Percentiles rank a stretch among this genome's conserved stretches.
Evolutionary conservation across 352 stramenopile genomes (phyloP).

Genomic region (Blastocystis sp.): DNA sequence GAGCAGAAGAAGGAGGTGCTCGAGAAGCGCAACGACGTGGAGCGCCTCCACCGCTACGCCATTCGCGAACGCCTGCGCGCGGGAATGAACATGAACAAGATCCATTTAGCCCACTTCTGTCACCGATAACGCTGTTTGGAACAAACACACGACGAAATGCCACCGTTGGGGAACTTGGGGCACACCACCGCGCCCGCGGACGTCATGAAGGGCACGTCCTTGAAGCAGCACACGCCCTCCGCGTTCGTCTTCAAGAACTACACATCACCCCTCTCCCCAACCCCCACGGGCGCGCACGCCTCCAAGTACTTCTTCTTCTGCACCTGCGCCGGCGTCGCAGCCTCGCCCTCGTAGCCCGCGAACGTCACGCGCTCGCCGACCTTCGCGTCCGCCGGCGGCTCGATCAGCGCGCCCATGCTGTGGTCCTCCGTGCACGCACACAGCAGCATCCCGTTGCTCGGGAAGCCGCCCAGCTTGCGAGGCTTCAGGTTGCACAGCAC

Average conservation of each 20-base stretch:
- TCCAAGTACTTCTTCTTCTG: slow-evolving; percentile 75
- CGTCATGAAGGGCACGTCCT: slow-evolving; percentile 69
- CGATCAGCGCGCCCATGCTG: slow-evolving; percentile 81
- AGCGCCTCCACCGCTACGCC: slow-evolving; percentile 56
- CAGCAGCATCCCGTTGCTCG: slow-evolving; percentile 89
- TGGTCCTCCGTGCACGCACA: slow-evolving; percentile 81
- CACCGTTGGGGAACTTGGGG: slow-evolving; percentile 53
- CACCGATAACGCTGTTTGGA: slow-evolving; percentile 68
- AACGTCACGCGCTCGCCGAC: slow-evolving; percentile 76
- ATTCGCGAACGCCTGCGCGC: slow-evolving; percentile 49
- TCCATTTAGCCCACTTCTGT: slow-evolving; percentile 70
- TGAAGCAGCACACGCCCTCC: slow-evolving; percentile 73
- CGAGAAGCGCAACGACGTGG: slow-evolving; percentile 23
- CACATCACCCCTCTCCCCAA: neutral
- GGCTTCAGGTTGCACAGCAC: slow-evolving; percentile 89
- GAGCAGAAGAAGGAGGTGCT: slow-evolving; percentile 20
- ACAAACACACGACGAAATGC: slow-evolving; percentile 66
- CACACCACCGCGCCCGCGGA: slow-evolving; percentile 68
- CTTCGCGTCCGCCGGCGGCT: slow-evolving; percentile 82
- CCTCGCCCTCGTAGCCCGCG: slow-evolving; percentile 69
- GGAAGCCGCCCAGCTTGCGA: slow-evolving; percentile 87
- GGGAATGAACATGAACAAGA: slow-evolving; percentile 74
- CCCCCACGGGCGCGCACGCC: slow-evolving; percentile 6
- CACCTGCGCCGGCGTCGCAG: slow-evolving; percentile 71
- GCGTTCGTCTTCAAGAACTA: slow-evolving; percentile 74